Evolutionary conservation across 2,329 filamentous ascomycete genomes (phyloP), one percentile per base, ranked within the genome.

Genomic region (Ceratocystis diversiconidia): DNA sequence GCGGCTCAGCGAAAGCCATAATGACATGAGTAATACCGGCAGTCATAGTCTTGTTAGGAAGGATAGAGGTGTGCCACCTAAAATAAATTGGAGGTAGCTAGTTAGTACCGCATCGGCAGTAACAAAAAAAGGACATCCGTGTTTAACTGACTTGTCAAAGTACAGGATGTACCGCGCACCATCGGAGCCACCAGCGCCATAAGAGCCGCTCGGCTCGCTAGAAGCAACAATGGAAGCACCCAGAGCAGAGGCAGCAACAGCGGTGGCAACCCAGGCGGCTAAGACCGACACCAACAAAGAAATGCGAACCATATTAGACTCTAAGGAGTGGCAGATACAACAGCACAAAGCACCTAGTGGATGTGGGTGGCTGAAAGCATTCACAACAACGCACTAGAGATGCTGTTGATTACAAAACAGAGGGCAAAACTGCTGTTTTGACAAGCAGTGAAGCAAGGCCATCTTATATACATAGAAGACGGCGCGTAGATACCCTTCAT

Each of bases 1-100:
- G 74, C 0, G 83, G 80, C 17, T 73, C 75, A 77, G 85, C 79
- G 68, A 85, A 85, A 1, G 83, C 83, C n/a, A 85, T 72, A 7
- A 79, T 76, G 17, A 85, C 79, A 69, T 85, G 82, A 0, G 81
- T 82, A 17, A 85, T 76, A 15, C 2, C 2, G 8, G 55, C 2
- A 10, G 55, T 36, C 55, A 36, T 59, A 15, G 55, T 19, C 28
- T 59, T 59, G 28, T 59, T 19, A 2, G 55, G 55, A 0, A 36
- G 6, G 5, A 10, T 8, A 6, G 28, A 8, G n/a, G 55, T 36
- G 28, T 59, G 28, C 25, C 28, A 57, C 52, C 52, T 57, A 28
- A 4, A n/a, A 36, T 10, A 2, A 36, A 36, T 17, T 5, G 6
- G 17, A 10, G 8, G 3, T 10, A 12, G 4, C 2, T 2, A 12